These are phyloP conservation scores for Lagenidium giganteum DNA, from an alignment of 352 stramenopile species.

Conservation along the genomic window DNA sequence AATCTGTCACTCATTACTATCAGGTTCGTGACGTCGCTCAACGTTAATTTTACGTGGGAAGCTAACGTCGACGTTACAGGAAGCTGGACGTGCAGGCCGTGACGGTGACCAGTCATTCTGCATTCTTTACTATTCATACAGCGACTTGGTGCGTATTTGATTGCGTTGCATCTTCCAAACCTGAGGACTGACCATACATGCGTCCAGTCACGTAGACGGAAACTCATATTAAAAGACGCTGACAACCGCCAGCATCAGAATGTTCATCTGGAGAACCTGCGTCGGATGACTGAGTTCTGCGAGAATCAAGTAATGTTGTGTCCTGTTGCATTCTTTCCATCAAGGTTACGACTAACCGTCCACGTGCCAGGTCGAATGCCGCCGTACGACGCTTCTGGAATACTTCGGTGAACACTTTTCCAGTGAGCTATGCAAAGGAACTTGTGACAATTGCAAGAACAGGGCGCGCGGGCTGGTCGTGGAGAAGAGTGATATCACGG, in stretches of 20 bases:
- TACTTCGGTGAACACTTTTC: constrained; percentile 80
- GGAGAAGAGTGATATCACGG: constrained; percentile 59
- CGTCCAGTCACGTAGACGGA: constrained; percentile 38
- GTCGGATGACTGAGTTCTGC: constrained; percentile 74
- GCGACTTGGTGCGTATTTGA: constrained; percentile 66
- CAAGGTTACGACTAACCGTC: neutral
- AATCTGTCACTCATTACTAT: constrained; percentile 80
- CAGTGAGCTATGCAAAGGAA: constrained; percentile 47
- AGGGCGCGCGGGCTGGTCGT: constrained; percentile 43
- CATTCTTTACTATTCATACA: constrained; percentile 77
- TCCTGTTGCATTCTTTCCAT: neutral
- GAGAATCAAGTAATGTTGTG: constrained; percentile 73
- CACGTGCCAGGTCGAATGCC: constrained; percentile 45
- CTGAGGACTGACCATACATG: neutral
- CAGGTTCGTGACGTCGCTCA: too few species aligned
- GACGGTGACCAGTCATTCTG: constrained; percentile 68
- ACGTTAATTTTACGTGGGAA: neutral
- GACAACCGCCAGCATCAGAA: constrained; percentile 71
- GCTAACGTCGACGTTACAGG: constrained; percentile 29
- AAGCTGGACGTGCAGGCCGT: constrained; percentile 65
- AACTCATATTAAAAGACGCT: constrained; percentile 63
- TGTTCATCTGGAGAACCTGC: constrained; percentile 66
- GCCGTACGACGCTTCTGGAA: constrained; percentile 61
- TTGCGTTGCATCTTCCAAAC: too few species aligned
- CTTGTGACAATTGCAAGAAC: constrained; percentile 79